These are phyloP conservation scores for Aspergillus quadrilineatus DNA, from an alignment of 2,329 filamentous ascomycete genomes.

Conservation along the genomic window DNA sequence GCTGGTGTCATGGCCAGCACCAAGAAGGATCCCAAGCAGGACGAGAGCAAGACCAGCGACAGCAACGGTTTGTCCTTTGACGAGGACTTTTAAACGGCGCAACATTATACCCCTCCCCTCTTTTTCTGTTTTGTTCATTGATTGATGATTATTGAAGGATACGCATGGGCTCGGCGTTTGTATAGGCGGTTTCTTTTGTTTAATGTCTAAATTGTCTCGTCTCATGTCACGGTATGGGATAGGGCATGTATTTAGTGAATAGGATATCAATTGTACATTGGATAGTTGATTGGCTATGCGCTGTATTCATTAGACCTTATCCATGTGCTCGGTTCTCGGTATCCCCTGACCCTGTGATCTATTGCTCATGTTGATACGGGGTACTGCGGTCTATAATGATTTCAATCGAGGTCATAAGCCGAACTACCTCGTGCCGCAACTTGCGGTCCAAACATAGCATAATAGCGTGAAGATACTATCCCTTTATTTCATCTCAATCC, in stretches of 20 bases:
- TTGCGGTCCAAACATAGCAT: background rate
- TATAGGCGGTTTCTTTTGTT: slow-evolving; percentile 20
- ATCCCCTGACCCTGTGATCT: background rate
- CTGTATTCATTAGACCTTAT: background rate
- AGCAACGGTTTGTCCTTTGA: slow-evolving; percentile 85
- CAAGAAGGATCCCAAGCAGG: slow-evolving; percentile 62
- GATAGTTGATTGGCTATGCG: slow-evolving; percentile 14
- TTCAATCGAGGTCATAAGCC: background rate
- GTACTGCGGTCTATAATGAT: too few species aligned
- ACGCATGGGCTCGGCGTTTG: slow-evolving; percentile 39
- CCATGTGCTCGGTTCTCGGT: too few species aligned
- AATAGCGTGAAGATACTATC: background rate
- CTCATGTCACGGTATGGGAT: slow-evolving; percentile 14
- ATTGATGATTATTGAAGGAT: slow-evolving; percentile 31
- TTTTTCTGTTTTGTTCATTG: slow-evolving; percentile 24
- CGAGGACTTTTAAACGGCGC: slow-evolving; percentile 80
- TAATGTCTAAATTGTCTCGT: slow-evolving; percentile 15
- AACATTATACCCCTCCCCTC: slow-evolving; percentile 24
- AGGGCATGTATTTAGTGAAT: slow-evolving; percentile 22
- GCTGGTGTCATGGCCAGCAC: slow-evolving; percentile 95
- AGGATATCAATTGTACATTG: slow-evolving; percentile 25
- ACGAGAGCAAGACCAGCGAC: slow-evolving; percentile 44
- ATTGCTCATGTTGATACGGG: background rate
- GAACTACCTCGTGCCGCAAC: background rate
- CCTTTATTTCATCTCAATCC: background rate